These are phyloP conservation scores for Phytophthora parvispora DNA, from an alignment of 352 stramenopile genomes.

Conservation along the genomic window DNA sequence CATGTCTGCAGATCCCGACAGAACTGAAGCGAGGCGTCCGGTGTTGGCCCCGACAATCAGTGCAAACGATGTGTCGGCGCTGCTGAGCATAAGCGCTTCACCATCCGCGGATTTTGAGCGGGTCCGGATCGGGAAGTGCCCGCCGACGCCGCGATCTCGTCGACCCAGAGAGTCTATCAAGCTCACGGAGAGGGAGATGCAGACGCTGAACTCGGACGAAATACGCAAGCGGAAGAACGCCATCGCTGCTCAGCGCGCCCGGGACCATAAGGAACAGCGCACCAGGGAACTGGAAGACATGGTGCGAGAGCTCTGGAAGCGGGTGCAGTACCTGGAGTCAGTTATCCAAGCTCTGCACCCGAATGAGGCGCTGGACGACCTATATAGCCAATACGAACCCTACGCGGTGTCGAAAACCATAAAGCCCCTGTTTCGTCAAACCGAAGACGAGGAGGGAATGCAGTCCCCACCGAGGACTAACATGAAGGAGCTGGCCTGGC, in stretches of 20 bases:
- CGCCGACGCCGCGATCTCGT: conserved; percentile 32
- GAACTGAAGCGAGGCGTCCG: conserved; percentile 12
- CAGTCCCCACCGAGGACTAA: conserved; percentile 12
- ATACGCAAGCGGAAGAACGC: conserved; percentile 80
- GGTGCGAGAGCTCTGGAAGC: conserved; percentile 63
- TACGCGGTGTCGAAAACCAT: conserved; percentile 41
- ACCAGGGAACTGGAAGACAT: conserved; percentile 68
- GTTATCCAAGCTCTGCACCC: conserved; percentile 47
- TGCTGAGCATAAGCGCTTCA: conserved; percentile 27
- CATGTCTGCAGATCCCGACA: conserved; percentile 18
- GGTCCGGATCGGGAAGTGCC: conserved; percentile 32
- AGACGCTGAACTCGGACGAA: conserved; percentile 54
- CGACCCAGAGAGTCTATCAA: conserved; percentile 52
- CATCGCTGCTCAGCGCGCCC: conserved; percentile 65
- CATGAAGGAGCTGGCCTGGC: conserved; percentile 39
- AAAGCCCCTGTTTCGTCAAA: conserved; percentile 17
- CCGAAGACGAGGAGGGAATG: neutral
- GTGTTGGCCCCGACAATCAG: conserved; percentile 27
- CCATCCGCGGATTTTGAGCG: conserved; percentile 18
- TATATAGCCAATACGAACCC: conserved; percentile 58
- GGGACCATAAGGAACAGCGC: conserved; percentile 66
- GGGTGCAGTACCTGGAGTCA: conserved; percentile 69
- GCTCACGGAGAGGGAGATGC: conserved; percentile 54
- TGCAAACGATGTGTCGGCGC: conserved; percentile 28
- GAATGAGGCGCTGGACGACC: conserved; percentile 32